phyloP scores from a whole-genome alignment of 78 protist species.

The Cyanophora paradoxa region DNA sequence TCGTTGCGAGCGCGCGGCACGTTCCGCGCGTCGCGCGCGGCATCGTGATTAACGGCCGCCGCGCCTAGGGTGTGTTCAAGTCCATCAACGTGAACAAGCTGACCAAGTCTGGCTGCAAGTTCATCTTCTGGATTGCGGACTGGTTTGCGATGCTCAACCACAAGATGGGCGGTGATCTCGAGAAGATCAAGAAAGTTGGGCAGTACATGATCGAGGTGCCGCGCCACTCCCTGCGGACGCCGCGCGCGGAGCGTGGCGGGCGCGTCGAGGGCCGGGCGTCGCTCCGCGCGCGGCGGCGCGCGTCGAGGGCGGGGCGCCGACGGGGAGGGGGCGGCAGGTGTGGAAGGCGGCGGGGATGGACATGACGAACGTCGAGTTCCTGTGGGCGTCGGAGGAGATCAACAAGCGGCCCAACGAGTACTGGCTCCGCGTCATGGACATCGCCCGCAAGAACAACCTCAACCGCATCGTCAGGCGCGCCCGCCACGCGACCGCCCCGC shows the following conservation, averaged over 20 bases:
- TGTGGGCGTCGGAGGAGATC: slow-evolving; percentile 92
- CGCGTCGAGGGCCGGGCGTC: no score
- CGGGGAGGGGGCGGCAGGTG: no score
- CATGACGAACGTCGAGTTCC: slow-evolving; percentile 76
- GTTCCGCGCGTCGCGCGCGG: no score
- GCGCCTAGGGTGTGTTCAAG: slow-evolving; percentile 89
- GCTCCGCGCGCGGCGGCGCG: no score
- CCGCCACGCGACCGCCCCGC: no score
- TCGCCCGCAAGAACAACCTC: slow-evolving; percentile 67
- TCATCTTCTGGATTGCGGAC: slow-evolving; percentile 97
- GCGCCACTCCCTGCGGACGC: no score
- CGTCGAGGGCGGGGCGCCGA: no score
- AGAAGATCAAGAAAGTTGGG: slow-evolving; percentile 81
- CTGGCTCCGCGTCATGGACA: slow-evolving; percentile 90
- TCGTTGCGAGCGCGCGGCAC: no score
- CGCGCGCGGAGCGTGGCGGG: no score
- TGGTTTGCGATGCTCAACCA: slow-evolving; percentile 98
- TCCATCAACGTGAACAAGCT: slow-evolving; percentile 95
- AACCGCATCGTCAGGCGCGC: no score
- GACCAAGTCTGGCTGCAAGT: slow-evolving; percentile 79
- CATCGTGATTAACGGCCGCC: no score
- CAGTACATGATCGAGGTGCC: slow-evolving; percentile 88
- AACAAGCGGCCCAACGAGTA: slow-evolving; percentile 74
- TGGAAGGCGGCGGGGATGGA: slow-evolving; percentile 98
- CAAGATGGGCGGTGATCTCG: slow-evolving; percentile 95